Evolutionary conservation across 2,329 filamentous ascomycete genomes (phyloP), one percentile per base, ranked within the genome.

Genomic region (Fusarium subglutinans): DNA sequence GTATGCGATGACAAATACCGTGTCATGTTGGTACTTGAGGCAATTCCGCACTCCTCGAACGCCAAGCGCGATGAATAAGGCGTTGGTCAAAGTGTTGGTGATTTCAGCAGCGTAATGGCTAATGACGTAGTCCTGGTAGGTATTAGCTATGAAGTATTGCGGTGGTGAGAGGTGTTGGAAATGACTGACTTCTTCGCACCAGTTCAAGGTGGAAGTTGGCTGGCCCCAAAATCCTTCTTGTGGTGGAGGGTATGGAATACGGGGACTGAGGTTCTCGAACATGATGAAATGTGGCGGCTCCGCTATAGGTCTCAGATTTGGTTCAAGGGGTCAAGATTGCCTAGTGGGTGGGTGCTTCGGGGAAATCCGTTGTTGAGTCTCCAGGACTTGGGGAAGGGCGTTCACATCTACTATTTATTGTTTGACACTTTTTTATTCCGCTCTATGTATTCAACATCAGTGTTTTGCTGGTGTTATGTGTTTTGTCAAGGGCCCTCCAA

Each of bases 351-450:
- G 24, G 24, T 24, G 24, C 35, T 37, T 17, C 35, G 35, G 35
- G 17, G 9, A 5, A 37, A 5, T 37, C 15, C 15, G 35, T 17
- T 18, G 9, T 18, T 1, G 3, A 37, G 2, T 18, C 35, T 37
- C 2, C 1, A 10, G 8, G 35, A 10, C 15, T 37, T 37, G 35
- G 17, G 9, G 17, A 18, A 18, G 35, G 1, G 35, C 17, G 0
- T 37, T 37, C 15, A 37, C 4, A 4, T 22, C 1, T 2, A 0
- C 10, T 50, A 33, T 33, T 50, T 33, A 50, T 30, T 50, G 22
- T 3, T 8, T 8, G 26, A 3, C 26, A 0, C 1, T 11, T 28
- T 7, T 10, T 18, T 18, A 37, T 18, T 10, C 17, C 15, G 17
- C 35, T 37, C 9, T 37, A 1, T 4, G 35, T 37, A 9, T 18